Conservation (phyloP, 441 rosid species). For the Gossypium laxum region DNA sequence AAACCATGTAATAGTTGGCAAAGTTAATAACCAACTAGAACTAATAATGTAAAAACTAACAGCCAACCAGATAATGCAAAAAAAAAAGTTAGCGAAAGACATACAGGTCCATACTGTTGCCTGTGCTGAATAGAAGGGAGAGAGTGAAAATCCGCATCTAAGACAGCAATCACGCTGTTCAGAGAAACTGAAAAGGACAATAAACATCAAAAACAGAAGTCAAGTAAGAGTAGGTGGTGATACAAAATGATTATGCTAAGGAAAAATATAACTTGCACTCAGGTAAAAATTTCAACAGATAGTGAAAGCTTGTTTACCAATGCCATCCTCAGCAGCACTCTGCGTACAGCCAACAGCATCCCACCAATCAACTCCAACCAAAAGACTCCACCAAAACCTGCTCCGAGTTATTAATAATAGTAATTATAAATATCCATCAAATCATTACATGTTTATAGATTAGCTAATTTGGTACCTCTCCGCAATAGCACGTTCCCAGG, state of each 20-base stretch:
- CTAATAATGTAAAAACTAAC: slow-evolving; percentile 6
- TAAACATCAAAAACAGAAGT: slow-evolving; percentile 5
- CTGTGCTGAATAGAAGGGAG: slow-evolving; percentile 88
- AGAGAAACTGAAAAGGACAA: slow-evolving; percentile 62
- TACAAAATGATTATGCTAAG: neutral
- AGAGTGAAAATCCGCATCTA: slow-evolving; percentile 99
- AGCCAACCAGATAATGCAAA: slow-evolving; percentile 12
- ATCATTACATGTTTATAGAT: neutral
- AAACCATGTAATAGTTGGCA: neutral
- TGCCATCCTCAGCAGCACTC: slow-evolving; percentile 97
- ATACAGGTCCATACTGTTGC: slow-evolving; percentile 97
- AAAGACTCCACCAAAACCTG: slow-evolving; percentile 99
- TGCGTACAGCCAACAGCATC: slow-evolving; percentile 99
- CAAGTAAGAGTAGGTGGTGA: neutral
- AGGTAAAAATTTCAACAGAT: neutral
- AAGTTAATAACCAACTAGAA: neutral
- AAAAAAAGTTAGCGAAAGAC: slow-evolving; percentile 32
- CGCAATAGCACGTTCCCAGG: slow-evolving; percentile 96
- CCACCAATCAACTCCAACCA: slow-evolving; percentile 99
- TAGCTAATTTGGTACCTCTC: slow-evolving; percentile 54
- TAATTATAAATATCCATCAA: neutral
- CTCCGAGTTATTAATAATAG: slow-evolving; percentile 11
- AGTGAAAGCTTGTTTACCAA: slow-evolving; percentile 44
- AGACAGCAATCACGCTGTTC: slow-evolving; percentile 90
- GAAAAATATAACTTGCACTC: neutral